Evolutionary conservation across 345 rosid genomes (phyloP), one percentile per base, ranked within the genome.

Genomic region (Aegle marmelos): DNA sequence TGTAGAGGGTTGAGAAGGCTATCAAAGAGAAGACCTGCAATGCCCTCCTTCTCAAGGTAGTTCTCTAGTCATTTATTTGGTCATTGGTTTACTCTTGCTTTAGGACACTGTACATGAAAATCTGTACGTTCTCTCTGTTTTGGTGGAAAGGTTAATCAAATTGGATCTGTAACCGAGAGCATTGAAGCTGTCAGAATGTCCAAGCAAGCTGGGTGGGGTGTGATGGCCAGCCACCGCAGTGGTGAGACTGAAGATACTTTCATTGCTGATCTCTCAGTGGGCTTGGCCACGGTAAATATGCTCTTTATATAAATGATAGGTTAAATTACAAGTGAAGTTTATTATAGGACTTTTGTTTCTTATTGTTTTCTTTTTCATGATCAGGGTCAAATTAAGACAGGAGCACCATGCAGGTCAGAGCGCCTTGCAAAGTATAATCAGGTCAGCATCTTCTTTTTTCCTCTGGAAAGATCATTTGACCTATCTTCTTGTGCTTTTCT

Each of bases 381-480:
- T n/a, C 88, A 96, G 98, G 98, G 97, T 57, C 99, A 96, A 80
- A 96, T 96, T 71, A 96, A 96, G 85, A 96, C 99, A 0, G 99
- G 99, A 73, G 98, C 98, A 54, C 98, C 99, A 30, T 92, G 98
- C 92, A 89, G 99, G 83, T 96, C 99, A 0, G 99, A 96, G 89
- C 91, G 98, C 67, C 94, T 96, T 62, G 98, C 98, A 7, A 96
- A 96, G 57, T 96, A 94, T 84, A 96, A 94, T 79, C 99, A 93
- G 97, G 98, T 91, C 76, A 56, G 65, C 4, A 7, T 45, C 17
- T 33, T 27, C 60, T 7, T 31, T 1, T 9, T 7, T 17, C n/a
- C 10, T 36, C 34, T 59, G 14, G 7, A 36, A 72, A 10, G 25
- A 22, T 21, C 6, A 16, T 37, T 27, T 68, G 59, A 10, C 59